Base-by-base conservation (phyloP, 2,329 filamentous ascomycete species). In the Metarhizium robertsii region DNA sequence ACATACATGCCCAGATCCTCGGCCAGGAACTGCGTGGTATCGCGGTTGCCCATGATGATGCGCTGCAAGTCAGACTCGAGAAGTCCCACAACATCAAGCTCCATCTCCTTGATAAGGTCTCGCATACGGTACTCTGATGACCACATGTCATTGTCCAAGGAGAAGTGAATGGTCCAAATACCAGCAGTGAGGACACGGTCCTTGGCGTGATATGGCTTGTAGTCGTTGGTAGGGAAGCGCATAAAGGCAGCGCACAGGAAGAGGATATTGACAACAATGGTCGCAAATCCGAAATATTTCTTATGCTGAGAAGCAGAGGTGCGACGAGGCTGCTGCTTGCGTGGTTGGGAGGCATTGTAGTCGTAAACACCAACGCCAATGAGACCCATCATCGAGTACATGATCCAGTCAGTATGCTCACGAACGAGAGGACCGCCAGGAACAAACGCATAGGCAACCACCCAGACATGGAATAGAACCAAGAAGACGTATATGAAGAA, bases 41-140 rank as follows among this genome's bases (percentile, higher is more conserved):
- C 94, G 61, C 94, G 88, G 74, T 97, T 99, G 66, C 94, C 94
- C 94, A 97, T 99, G 76, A 99, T 99, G 73, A 99, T 96, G 62
- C 92, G 89, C 74, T 99, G 94, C 40, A 90, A 80, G 68, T 99
- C 94, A 0, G 87, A 88, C 71, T 99, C 94, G 0, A 99, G 80
- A 20, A 99, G 81, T n/a, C 94, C 94, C 50, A 99, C 81, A 5
- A 99, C 90, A 66, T 99, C 94, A n/a, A 99, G 76, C 71, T 99
- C 94, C n/a, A 96, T 76, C 65, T 97, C 94, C 66, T 90, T 85
- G 71, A 96, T 86, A 14, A 95, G 78, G 74, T 96, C 87, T 57
- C 90, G 87, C 84, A 96, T 95, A 60, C 94, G 91, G 64, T 88
- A 84, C 71, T 99, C 94, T 0, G 92, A 96, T 10, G 90, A 92